These are phyloP conservation scores for Ceratocystis alfenasii DNA, from an alignment of 2,329 filamentous ascomycete species.

Conservation along the genomic window DNA sequence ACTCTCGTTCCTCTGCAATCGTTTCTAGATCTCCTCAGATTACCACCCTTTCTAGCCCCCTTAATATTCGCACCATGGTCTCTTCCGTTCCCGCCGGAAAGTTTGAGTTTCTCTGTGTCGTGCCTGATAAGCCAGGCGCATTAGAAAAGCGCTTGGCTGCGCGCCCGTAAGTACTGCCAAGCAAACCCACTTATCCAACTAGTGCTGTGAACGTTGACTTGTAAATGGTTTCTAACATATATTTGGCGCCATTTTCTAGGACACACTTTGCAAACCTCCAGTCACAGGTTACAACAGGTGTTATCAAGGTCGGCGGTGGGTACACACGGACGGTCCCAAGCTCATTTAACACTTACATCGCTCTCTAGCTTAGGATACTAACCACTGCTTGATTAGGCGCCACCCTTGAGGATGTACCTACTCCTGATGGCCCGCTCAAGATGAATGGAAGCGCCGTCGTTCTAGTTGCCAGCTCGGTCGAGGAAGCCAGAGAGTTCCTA, in stretches of 20 bases:
- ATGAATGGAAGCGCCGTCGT: slow-evolving; percentile 67
- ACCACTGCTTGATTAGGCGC: slow-evolving; percentile 39
- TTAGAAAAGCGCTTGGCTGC: slow-evolving; percentile 51
- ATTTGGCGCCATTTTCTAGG: slow-evolving; percentile 6
- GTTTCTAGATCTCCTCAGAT: background rate
- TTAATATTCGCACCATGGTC: slow-evolving; percentile 27
- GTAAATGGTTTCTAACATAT: background rate
- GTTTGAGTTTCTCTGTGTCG: slow-evolving; percentile 55
- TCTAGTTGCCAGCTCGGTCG: slow-evolving; percentile 51
- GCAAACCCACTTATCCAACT: background rate
- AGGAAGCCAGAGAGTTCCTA: slow-evolving; percentile 56
- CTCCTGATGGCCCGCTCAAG: slow-evolving; percentile 46
- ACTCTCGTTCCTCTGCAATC: background rate
- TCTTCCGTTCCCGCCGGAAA: slow-evolving; percentile 29
- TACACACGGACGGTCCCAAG: slow-evolving; percentile 12
- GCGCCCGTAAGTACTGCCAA: slow-evolving; percentile 38
- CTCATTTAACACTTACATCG: background rate
- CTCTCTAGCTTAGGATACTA: background rate
- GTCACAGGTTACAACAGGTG: slow-evolving; percentile 41
- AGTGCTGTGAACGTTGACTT: background rate
- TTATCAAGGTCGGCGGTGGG: slow-evolving; percentile 53
- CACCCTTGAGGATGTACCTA: slow-evolving; percentile 52
- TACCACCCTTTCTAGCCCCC: background rate
- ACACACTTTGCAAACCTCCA: slow-evolving; percentile 47
- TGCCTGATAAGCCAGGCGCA: slow-evolving; percentile 53